Base-by-base conservation (phyloP, 208 protist species). In the Wallacemonas sp. region DNA sequence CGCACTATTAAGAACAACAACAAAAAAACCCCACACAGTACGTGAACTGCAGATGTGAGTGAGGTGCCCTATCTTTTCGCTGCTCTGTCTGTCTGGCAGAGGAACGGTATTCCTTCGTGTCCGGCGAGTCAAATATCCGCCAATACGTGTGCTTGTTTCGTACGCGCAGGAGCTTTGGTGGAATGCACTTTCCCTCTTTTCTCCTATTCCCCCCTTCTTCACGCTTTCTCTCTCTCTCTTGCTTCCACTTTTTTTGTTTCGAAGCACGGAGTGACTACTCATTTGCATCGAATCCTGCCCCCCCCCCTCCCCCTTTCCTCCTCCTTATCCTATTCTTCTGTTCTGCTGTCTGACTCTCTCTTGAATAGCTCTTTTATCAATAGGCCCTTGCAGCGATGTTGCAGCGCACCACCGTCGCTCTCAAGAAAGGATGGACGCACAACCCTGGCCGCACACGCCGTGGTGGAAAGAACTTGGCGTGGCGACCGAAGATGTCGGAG, bases 341-440 rank as follows among this genome's bases (percentile, higher is more conserved):
- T n/a, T n/a, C n/a, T n/a, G n/a, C n/a, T n/a, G n/a, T n/a, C n/a
- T n/a, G n/a, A n/a, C n/a, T 68, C 54, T 54, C 26, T 0, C 33
- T 69, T 57, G 2, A 62, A 62, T 14, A 28, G 36, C n/a, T 38
- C 52, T 5, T 57, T 22, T 36, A 14, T 36, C 57, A 42, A 5
- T 28, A 29, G 4, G 7, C 20, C 12, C 3, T 25, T 39, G 22
- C 11, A 11, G 20, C 26, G 20, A 96, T 96, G 91, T 68, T 96
- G 57, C 81, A 84, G 14, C 50, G 73, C 32, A 93, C 81, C 4
- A 67, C 63, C 18, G 44, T 89, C 29, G 54, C 80, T 2, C 72
- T 90, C 25, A 96, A 96, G 66, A 96, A 96, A 57, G 91, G 87
- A 4, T 96, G 91, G 88, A 96, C 91, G 3, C 83, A 96, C 77